phyloP scores from a whole-genome alignment of 441 rosid species.

The Eugenia klotzschiana region DNA sequence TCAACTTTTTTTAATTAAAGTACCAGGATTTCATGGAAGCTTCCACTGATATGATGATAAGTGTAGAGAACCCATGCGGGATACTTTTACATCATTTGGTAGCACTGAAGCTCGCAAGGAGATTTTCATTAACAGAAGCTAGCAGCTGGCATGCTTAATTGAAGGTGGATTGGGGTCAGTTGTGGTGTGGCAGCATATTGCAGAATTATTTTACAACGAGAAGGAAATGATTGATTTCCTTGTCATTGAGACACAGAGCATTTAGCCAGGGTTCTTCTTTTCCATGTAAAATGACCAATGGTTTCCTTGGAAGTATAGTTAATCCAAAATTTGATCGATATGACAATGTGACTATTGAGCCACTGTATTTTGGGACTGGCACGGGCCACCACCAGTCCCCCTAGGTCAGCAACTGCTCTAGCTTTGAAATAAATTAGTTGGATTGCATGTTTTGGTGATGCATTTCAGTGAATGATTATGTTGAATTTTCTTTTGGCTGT shows the following conservation, averaged over 20 bases:
- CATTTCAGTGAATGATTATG: neutral
- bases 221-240: neutral
- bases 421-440: neutral
- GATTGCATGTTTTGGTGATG: neutral
- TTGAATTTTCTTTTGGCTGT: neutral
- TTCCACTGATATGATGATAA: neutral
- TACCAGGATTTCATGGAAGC: neutral
- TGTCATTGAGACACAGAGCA: neutral
- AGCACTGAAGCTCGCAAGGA: neutral
- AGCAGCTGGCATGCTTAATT: neutral
- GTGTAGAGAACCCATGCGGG: neutral
- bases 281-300: neutral
- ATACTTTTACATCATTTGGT: neutral
- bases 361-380: neutral
- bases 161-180: neutral
- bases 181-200: neutral
- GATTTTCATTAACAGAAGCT: neutral
- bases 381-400: neutral
- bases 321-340: neutral
- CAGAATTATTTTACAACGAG: neutral
- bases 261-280: neutral
- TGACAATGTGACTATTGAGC: neutral
- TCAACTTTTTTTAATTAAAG: neutral
- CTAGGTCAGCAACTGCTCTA: neutral
- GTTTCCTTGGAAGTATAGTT: neutral